Base-by-base conservation (phyloP, 1,139 yeast species). In the Scheffersomyces cryptocercus region DNA sequence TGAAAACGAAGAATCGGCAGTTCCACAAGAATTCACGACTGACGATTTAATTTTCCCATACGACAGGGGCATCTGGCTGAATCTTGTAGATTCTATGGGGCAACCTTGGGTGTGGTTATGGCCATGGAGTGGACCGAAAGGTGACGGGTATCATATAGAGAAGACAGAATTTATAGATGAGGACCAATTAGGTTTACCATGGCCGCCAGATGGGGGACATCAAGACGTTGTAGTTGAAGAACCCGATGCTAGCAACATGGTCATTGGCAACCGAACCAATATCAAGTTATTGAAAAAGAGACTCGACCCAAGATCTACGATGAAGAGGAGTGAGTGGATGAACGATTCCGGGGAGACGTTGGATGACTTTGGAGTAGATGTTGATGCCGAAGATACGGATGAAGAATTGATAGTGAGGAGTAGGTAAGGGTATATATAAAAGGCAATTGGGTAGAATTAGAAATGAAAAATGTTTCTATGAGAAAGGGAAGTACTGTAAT, bases 201-300 rank as follows among this genome's bases (percentile, higher is more conserved):
- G 96, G 95, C 96, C 96, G 0, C 95, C 95, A 2, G 96, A 88
- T 67, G 90, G 89, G 3, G 82, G 83, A 0, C 75, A 81, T 53
- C 75, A 70, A 47, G 75, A 64, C 12, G 52, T 52, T 13, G 37
- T 37, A 3, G 49, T 46, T 7, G 24, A 35, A n/a, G 50, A 44
- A 20, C 36, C 42, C n/a, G 56, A 57, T 10, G 61, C 45, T 28
- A 42, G 46, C 41, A 42, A 42, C 33, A 41, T 46, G 14, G 51
- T 50, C 10, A 53, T 56, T 36, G 53, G 58, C 15, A 58, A 60
- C 41, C 56, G 55, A 16, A 47, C 55, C 38, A 53, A 45, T 37
- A 43, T 54, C 29, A 55, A 52, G 42, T 46, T 53, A 24, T 35
- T 51, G 29, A 40, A 55, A 30, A 54, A 51, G 45, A 52, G 60